Evolutionary conservation across 352 stramenopile genomes (phyloP).

Genomic region (Sclerospora graminicola): DNA sequence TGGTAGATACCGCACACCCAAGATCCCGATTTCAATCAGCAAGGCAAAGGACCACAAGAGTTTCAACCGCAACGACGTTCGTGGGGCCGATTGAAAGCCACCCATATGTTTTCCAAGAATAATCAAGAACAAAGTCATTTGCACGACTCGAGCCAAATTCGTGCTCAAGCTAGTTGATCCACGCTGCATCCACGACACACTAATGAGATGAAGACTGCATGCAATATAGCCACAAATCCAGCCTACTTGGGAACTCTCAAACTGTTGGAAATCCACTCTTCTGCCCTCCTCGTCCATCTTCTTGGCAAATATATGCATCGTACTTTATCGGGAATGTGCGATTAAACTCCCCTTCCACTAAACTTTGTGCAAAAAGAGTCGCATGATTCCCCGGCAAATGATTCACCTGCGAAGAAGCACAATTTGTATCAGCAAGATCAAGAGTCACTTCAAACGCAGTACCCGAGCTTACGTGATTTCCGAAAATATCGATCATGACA

Average conservation of each 20-base stretch:
- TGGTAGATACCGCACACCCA: too few species aligned
- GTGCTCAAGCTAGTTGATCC: too few species aligned
- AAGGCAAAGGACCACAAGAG: too few species aligned
- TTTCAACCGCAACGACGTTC: too few species aligned
- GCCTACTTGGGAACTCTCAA: conserved; percentile 46
- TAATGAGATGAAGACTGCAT: background rate
- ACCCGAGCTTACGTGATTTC: conserved; percentile 31
- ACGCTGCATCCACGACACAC: too few species aligned
- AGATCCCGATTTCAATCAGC: too few species aligned
- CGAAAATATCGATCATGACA: conserved; percentile 52
- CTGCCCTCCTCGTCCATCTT: conserved; percentile 50
- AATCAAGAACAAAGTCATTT: too few species aligned
- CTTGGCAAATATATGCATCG: conserved; percentile 62
- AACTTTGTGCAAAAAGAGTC: conserved; percentile 36
- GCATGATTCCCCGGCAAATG: conserved; percentile 51
- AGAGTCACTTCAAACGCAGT: background rate
- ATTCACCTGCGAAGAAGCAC: conserved; percentile 23
- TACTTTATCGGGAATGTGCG: conserved; percentile 65
- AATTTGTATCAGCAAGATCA: conserved; percentile 4
- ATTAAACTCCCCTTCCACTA: conserved; percentile 57
- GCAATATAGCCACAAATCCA: background rate
- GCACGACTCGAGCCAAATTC: too few species aligned
- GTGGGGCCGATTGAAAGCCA: too few species aligned
- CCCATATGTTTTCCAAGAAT: too few species aligned
- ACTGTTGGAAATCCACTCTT: conserved; percentile 44